phyloP scores from a whole-genome alignment of 2,329 filamentous ascomycete species.

The Verticillium dahliae region DNA sequence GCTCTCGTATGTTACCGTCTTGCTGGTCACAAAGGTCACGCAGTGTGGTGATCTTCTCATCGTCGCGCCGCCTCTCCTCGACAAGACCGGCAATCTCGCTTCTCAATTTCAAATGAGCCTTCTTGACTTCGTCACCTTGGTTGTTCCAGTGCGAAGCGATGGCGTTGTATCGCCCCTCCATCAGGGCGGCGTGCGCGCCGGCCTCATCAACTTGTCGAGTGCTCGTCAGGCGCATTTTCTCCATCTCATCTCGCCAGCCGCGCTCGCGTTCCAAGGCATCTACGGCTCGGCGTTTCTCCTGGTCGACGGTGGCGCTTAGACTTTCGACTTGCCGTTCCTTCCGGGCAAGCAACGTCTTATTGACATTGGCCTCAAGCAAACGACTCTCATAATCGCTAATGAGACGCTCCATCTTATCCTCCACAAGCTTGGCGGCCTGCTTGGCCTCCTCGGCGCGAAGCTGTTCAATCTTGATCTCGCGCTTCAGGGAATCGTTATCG shows the following conservation, averaged over 20 bases:
- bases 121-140: constrained; percentile 55
- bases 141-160: constrained; percentile 62
- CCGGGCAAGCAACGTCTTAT: constrained; percentile 62
- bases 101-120: constrained; percentile 40
- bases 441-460: constrained; percentile 64
- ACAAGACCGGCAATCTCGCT: constrained; percentile 48
- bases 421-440: constrained; percentile 58
- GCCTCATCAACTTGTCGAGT: constrained; percentile 61
- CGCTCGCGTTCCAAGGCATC: constrained; percentile 54
- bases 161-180: constrained; percentile 64
- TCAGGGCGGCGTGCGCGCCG: constrained; percentile 55
- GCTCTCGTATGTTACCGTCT: constrained; percentile 57
- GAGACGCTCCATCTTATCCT: constrained; percentile 65
- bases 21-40: constrained; percentile 68
- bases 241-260: constrained; percentile 57
- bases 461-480: constrained; percentile 63
- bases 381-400: constrained; percentile 63
- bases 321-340: constrained; percentile 71
- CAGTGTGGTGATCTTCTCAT: constrained; percentile 57
- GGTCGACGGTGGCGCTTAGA: constrained; percentile 55
- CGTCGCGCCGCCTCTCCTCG: constrained; percentile 51
- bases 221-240: constrained; percentile 52
- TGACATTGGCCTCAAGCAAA: constrained; percentile 63
- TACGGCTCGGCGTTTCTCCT: constrained; percentile 55
- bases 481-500: constrained; percentile 71